Conservation (phyloP, 768 basidiomycete genomes). For the Polyporus arcularius region DNA sequence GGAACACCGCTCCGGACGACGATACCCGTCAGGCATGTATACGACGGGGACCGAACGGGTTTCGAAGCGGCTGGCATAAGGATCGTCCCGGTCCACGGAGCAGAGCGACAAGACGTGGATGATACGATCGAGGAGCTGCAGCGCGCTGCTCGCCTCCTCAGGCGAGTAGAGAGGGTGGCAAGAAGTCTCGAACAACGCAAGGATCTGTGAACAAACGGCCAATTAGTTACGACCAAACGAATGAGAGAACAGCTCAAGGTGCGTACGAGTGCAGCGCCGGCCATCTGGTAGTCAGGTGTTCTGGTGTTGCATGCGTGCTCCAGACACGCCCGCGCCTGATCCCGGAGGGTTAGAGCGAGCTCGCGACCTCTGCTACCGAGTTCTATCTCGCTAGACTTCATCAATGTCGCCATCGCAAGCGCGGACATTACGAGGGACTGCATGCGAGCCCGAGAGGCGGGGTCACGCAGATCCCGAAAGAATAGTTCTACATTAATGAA, state of each 20-base stretch:
- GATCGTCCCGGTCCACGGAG: conserved; percentile 56
- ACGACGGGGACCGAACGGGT: conserved; percentile 23
- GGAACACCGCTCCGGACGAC: conserved; percentile 39
- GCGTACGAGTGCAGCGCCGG: conserved; percentile 71
- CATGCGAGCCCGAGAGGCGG: conserved; percentile 53
- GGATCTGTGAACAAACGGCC: conserved; percentile 46
- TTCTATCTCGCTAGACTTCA: conserved; percentile 72
- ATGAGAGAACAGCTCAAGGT: background rate
- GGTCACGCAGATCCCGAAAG: conserved; percentile 50
- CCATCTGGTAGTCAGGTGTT: conserved; percentile 64
- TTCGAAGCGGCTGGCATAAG: conserved; percentile 23
- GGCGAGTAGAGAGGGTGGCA: conserved; percentile 66
- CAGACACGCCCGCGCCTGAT: conserved; percentile 56
- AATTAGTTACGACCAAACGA: background rate
- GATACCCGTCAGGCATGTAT: conserved; percentile 20
- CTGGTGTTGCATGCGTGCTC: conserved; percentile 50
- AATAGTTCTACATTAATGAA: conserved; percentile 65
- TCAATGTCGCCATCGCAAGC: conserved; percentile 69
- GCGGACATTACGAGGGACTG: conserved; percentile 73
- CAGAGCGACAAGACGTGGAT: conserved; percentile 58
- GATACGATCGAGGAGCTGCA: conserved; percentile 64
- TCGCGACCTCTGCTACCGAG: conserved; percentile 52
- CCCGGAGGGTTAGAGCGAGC: conserved; percentile 58
- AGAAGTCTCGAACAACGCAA: conserved; percentile 77
- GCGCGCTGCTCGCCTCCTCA: conserved; percentile 51